Conservation (phyloP, 2,329 filamentous ascomycete genomes). For the Hymenoscyphus infarciens region DNA sequence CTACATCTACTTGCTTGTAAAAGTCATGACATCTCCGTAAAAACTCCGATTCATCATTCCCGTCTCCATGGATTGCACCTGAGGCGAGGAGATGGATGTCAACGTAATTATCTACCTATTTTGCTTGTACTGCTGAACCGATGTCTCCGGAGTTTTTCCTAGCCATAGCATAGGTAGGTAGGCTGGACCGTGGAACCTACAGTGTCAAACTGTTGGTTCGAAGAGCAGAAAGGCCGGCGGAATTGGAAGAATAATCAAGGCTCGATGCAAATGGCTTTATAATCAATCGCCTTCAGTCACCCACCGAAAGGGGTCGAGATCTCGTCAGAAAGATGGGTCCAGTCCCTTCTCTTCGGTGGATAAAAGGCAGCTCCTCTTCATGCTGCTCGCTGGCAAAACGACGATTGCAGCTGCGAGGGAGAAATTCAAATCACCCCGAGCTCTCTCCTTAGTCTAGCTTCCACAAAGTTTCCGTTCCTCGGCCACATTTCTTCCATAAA, state of each 20-base stretch:
- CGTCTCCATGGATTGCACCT: too few relatives aligned
- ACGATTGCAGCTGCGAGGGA: too few relatives aligned
- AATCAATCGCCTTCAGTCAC: conserved; percentile 1
- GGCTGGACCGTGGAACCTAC: too few relatives aligned
- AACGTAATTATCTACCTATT: too few relatives aligned
- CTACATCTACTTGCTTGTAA: neutral
- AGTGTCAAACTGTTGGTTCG: too few relatives aligned
- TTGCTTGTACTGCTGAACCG: neutral
- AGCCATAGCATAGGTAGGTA: too few relatives aligned
- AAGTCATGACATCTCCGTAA: neutral
- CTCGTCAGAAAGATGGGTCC: neutral
- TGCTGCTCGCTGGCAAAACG: too few relatives aligned
- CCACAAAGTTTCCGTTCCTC: neutral
- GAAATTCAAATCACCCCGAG: neutral
- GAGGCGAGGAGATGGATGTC: neutral
- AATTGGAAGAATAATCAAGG: neutral
- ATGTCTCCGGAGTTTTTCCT: neutral
- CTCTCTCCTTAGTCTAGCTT: neutral
- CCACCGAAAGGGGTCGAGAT: neutral
- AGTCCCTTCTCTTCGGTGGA: neutral
- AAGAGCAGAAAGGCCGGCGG: neutral
- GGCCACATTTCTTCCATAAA: neutral
- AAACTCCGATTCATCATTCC: neutral
- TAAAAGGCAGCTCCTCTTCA: neutral
- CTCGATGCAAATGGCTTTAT: neutral